phyloP scores from a whole-genome alignment of 495 filamentous ascomycete species.

The Penicillium robsamsonii region DNA sequence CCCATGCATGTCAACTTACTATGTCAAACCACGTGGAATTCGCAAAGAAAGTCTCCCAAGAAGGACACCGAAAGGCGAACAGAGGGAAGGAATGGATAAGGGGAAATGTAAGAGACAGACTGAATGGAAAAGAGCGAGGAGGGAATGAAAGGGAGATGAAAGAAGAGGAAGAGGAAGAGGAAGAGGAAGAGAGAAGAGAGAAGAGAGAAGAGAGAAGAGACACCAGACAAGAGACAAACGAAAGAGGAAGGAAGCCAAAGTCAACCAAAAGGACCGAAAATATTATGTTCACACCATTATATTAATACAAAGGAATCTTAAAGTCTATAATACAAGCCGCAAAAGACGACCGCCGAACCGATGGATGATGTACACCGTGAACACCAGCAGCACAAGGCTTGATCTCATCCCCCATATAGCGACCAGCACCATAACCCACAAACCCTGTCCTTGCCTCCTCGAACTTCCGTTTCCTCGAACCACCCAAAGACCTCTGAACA shows the following conservation, averaged over 20 bases:
- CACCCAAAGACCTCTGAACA: conserved; percentile 13
- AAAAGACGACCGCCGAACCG: conserved; percentile 32
- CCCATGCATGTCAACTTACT: background rate
- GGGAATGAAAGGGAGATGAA: background rate
- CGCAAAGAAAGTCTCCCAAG: background rate
- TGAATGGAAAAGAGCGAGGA: background rate
- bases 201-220: background rate
- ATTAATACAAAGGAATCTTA: conserved; percentile 29
- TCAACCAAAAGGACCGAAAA: background rate
- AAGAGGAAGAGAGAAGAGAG: background rate
- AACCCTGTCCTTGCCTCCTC: conserved; percentile 24
- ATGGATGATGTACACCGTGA: conserved; percentile 8
- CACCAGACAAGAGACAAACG: background rate
- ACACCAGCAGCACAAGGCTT: conserved; percentile 10
- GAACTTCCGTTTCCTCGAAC: conserved; percentile 35
- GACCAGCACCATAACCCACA: conserved; percentile 24
- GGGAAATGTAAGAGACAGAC: background rate
- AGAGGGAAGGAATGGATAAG: background rate
- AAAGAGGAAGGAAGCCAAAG: background rate
- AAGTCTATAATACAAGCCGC: conserved; percentile 44
- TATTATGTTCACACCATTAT: background rate
- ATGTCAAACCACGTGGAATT: too few species aligned
- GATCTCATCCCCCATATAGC: conserved; percentile 14
- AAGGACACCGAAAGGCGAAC: background rate
- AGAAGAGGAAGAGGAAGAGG: background rate